Evolutionary conservation across 495 filamentous ascomycete species (phyloP), one percentile per base, ranked within the genome.

Genomic region (Stereocaulon alpinum): DNA sequence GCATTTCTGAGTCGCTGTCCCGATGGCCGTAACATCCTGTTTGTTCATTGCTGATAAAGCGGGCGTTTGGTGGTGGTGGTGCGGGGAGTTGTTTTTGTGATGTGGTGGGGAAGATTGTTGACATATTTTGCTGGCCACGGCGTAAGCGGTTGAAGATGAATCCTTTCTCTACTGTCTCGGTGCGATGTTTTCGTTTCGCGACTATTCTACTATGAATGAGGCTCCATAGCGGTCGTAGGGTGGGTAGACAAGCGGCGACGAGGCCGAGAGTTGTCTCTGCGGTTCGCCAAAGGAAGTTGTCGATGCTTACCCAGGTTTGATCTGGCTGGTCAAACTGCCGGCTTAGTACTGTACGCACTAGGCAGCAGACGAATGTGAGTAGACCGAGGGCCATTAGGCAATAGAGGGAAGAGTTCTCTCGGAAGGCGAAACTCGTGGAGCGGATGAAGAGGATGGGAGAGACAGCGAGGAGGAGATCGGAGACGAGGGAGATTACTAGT

Each of bases 371-470:
- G 27, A 40, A 51, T 22, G 51, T 61, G 67, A 73, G 61, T 2
- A 72, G 15, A 29, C 69, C 67, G 6, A 70, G 66, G 12, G 69
- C 66, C 70, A 73, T 71, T 4, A 71, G 55, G 22, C 68, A 52
- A 44, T 65, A 71, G 6, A 73, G 40, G 3, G 67, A 62, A 29
- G 70, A 37, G 47, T 69, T 73, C 1, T 62, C 61, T 14, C 64
- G 64, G 14, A 66, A 44, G 17, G 65, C 69, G 45, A 47, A 56
- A 14, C 24, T 40, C 4, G 37, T 22, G 2, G 68, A 45, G 45
- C 65, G 58, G 15, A 69, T 61, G 50, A 73, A 71, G 43, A 73
- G 67, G 20, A 66, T 59, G 0, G 71, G 71, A 32, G 67, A 72
- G 2, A 64, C 55, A 17, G 71, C 69, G 12, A 71, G 59, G 45